These are phyloP conservation scores for Acrocalymma vagum DNA, from an alignment of 2,329 filamentous ascomycete species.

Conservation along the genomic window DNA sequence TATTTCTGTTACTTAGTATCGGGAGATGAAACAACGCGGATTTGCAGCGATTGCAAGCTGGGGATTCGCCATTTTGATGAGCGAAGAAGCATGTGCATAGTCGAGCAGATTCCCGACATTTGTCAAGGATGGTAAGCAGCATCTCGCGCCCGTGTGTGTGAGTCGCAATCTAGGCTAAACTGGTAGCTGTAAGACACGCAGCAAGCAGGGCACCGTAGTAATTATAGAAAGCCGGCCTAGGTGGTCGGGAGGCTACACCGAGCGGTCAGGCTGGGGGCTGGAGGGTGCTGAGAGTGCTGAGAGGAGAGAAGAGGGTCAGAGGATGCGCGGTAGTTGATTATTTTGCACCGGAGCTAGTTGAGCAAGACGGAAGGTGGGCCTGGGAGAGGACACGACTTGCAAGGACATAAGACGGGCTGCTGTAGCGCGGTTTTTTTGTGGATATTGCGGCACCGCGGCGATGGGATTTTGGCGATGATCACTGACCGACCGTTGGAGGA, in stretches of 20 bases:
- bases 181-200: constrained; percentile 1
- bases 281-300: no score
- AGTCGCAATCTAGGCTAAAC: constrained; percentile 38
- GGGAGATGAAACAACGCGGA: no score
- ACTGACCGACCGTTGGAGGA: not conserved
- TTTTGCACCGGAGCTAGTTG: no score
- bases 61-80: constrained; percentile 14
- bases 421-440: no score
- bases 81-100: not conserved
- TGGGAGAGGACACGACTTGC: no score
- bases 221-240: constrained; percentile 21
- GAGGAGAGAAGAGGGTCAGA: no score
- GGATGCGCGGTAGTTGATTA: no score
- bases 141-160: constrained; percentile 13
- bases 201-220: constrained; percentile 8
- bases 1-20: no score
- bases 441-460: constrained; percentile 32
- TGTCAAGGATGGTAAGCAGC: constrained; percentile 19
- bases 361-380: no score
- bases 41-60: constrained; percentile 1
- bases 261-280: no score
- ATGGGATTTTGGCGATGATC: constrained; percentile 24
- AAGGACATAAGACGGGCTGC: no score
- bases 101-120: constrained; percentile 11
- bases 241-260: constrained; percentile 16